Base-by-base conservation (phyloP, 768 basidiomycete species). In the Agrocybe pediades region DNA sequence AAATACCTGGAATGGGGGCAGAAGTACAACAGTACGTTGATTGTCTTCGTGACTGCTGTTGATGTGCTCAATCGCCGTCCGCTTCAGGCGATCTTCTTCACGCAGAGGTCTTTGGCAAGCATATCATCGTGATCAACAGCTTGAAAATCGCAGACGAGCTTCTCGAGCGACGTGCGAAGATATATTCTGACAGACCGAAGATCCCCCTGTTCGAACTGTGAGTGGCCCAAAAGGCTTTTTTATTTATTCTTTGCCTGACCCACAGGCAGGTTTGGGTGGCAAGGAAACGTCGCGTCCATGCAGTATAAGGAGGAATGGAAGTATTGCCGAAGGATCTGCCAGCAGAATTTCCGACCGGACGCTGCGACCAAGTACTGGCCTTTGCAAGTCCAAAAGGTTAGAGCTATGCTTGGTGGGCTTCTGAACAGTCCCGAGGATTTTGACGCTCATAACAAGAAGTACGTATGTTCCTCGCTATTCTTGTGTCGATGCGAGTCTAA, bases 231-330 rank as follows among this genome's bases (percentile, higher is more conserved):
- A 36, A n/a, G 33, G 11, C n/a, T 13, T 33, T 19, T 27, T 41
- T 21, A 3, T 15, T 27, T 26, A 3, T 15, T 36, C 21, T 40
- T 11, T n/a, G 20, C 24, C 13, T 42, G 11, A 23, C 23, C 17
- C 13, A n/a, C 20, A 41, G 29, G 2, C 7, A 60, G 42, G 33
- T 65, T 71, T 64, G 70, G 70, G 23, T 74, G 71, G 65, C 67
- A 69, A 24, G 70, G 67, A 46, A 71, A 70, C 43, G 56, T 69
- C 8, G 71, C 62, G 15, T 59, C 67, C 29, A 62, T 70, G 55
- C 67, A 47, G 1, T 74, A 75, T 45, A 70, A 71, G 1, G 51
- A 70, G 1, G 57, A 46, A 39, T 73, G 71, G 74, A 65, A 74
- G 19, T 13, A 25, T 3, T 45, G 47, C 23, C 60, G 75, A 27